Percentiles rank a stretch among this genome's conserved stretches.
Conservation (phyloP, 1,284 basidiomycete genomes). For the Ustilago bromivora region DNA sequence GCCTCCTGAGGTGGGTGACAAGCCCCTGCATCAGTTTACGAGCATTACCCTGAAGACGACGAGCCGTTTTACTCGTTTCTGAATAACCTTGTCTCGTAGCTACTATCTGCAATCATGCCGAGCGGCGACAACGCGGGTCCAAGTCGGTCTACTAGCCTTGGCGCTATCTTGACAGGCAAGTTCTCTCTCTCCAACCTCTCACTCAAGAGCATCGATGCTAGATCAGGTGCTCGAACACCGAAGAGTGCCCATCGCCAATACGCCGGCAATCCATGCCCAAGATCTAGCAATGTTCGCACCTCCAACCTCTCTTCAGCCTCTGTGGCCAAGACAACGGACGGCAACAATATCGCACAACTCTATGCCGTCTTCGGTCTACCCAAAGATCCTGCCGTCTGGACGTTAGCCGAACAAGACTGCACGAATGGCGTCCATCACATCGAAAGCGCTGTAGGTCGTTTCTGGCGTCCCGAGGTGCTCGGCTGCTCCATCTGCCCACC, state of each 20-base stretch:
- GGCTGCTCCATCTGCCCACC: constrained; percentile 71
- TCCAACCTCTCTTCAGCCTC: constrained; percentile 31
- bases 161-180: constrained; percentile 28
- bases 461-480: constrained; percentile 90
- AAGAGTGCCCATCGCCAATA: constrained; percentile 24
- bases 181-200: constrained; percentile 54
- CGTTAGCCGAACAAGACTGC: constrained; percentile 87
- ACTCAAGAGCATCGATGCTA: constrained; percentile 30
- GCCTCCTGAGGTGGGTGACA: constrained; percentile 2
- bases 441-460: constrained; percentile 87
- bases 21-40: not conserved
- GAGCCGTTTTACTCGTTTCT: not conserved
- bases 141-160: constrained; percentile 32
- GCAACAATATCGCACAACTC: constrained; percentile 71
- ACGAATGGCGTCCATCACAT: constrained; percentile 84
- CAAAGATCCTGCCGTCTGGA: constrained; percentile 77
- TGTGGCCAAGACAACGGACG: constrained; percentile 44
- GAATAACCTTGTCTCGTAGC: not conserved
- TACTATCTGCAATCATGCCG: not conserved
- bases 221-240: constrained; percentile 29
- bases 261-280: constrained; percentile 24
- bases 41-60: not conserved
- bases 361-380: constrained; percentile 73
- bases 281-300: constrained; percentile 12
- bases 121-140: constrained; percentile 23